Evolutionary conservation across 2,329 filamentous ascomycete genomes (phyloP).

Genomic region (Neopestalotiopsis clavispora): DNA sequence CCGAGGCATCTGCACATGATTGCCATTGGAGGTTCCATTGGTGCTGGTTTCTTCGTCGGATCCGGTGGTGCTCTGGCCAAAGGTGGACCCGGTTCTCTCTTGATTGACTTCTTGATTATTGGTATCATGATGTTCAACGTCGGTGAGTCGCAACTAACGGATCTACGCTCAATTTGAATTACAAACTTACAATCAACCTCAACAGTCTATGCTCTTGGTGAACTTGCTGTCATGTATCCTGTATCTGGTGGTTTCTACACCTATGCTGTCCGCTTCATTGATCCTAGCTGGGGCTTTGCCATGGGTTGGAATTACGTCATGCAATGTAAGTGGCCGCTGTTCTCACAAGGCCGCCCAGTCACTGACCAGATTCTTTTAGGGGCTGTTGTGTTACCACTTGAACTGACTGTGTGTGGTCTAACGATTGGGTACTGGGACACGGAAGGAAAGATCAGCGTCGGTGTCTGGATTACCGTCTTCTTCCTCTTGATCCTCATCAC

Average conservation of each 20-base stretch:
- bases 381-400: conserved; percentile 52
- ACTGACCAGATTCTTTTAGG: conserved; percentile 23
- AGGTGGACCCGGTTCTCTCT: conserved; percentile 50
- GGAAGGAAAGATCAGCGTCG: conserved; percentile 41
- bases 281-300: conserved; percentile 51
- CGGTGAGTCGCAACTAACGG: conserved; percentile 28
- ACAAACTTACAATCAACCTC: background rate
- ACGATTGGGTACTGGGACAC: conserved; percentile 55
- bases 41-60: conserved; percentile 67
- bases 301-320: conserved; percentile 51
- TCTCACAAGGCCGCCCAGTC: background rate
- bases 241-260: conserved; percentile 55
- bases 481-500: conserved; percentile 54
- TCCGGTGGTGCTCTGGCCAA: conserved; percentile 54
- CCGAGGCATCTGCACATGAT: conserved; percentile 58
- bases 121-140: conserved; percentile 67
- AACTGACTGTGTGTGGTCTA: conserved; percentile 53
- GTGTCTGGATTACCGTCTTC: conserved; percentile 64
- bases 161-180: background rate
- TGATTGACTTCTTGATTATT: conserved; percentile 59
- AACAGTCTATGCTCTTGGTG: conserved; percentile 60
- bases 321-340: conserved; percentile 37
- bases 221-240: conserved; percentile 55
- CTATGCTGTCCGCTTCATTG: conserved; percentile 55
- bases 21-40: conserved; percentile 57